Evolutionary conservation across 495 filamentous ascomycete genomes (phyloP).

Genomic region (Amniculicola lignicola): DNA sequence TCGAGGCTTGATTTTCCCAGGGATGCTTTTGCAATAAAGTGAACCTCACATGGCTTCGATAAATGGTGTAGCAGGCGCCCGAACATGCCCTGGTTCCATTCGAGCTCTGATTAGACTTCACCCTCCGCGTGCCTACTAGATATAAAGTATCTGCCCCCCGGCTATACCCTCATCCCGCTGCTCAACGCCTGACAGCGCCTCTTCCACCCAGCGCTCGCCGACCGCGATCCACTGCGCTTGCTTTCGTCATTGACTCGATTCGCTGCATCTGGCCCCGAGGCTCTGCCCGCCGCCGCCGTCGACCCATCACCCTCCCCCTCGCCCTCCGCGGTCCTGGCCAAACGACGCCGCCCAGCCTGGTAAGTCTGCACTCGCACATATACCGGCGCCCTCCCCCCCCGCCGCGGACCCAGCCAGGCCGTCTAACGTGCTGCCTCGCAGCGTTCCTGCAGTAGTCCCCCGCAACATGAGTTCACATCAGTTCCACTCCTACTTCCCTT

Average conservation of each 20-base stretch:
- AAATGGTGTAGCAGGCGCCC: conserved; percentile 20
- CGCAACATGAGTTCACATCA: not conserved
- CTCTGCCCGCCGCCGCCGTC: not conserved
- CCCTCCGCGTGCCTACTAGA: not conserved
- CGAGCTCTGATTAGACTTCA: not conserved
- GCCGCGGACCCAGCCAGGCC: too few relatives aligned
- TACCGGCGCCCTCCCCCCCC: not conserved
- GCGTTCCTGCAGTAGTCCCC: conserved; percentile 21
- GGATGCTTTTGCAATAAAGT: conserved; percentile 30
- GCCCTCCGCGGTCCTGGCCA: not conserved
- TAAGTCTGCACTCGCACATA: conserved; percentile 7
- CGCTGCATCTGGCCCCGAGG: too few relatives aligned
- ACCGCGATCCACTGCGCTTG: not conserved
- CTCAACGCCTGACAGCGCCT: conserved; percentile 2
- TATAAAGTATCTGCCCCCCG: conserved; percentile 6
- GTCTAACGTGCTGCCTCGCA: conserved; percentile 10
- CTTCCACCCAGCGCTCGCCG: not conserved
- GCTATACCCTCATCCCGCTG: conserved; percentile 5
- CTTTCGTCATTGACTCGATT: conserved; percentile 10
- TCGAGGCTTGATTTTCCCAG: conserved; percentile 16
- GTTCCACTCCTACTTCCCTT: conserved; percentile 23
- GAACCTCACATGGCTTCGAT: conserved; percentile 20
- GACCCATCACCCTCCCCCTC: not conserved
- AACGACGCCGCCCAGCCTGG: not conserved
- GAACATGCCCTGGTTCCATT: not conserved